These are phyloP conservation scores for Yamadazyma songkhlaensis DNA, from an alignment of 1,139 yeast genomes.

Conservation along the genomic window DNA sequence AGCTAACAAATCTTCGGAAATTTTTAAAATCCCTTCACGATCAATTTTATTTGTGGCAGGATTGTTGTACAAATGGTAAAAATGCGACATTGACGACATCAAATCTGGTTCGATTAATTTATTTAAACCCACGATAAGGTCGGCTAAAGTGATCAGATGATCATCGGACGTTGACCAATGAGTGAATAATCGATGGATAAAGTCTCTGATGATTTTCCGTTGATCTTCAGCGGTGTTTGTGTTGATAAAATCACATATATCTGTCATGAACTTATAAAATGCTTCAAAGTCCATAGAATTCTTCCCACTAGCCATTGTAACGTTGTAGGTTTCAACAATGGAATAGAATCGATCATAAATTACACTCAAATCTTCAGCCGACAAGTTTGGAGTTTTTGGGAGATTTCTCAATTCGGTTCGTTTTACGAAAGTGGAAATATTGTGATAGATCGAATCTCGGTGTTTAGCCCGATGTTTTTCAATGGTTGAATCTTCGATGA, in stretches of 20 bases:
- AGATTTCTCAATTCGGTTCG: slow-evolving; percentile 86
- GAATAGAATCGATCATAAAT: slow-evolving; percentile 84
- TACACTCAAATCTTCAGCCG: slow-evolving; percentile 57
- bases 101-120: slow-evolving; percentile 68
- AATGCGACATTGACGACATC: slow-evolving; percentile 74
- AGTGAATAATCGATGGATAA: slow-evolving; percentile 62
- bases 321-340: slow-evolving; percentile 64
- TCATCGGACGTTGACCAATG: slow-evolving; percentile 62
- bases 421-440: slow-evolving; percentile 87
- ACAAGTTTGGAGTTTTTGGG: slow-evolving; percentile 65
- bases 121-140: slow-evolving; percentile 72
- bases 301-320: slow-evolving; percentile 70
- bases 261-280: slow-evolving; percentile 71
- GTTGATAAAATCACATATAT: slow-evolving; percentile 76
- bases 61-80: slow-evolving; percentile 71
- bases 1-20: slow-evolving; percentile 83
- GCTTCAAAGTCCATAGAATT: slow-evolving; percentile 69
- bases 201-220: slow-evolving; percentile 23
- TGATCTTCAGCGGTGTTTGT: slow-evolving; percentile 26
- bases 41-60: slow-evolving; percentile 59
- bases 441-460: slow-evolving; percentile 75
- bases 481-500: slow-evolving; percentile 73
- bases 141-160: slow-evolving; percentile 62
- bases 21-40: slow-evolving; percentile 74
- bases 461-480: slow-evolving; percentile 66